Percentiles rank a stretch among this genome's conserved stretches.
phyloP scores from a whole-genome alignment of 306 rosid genomes.

The Cucurbita maxima region DNA sequence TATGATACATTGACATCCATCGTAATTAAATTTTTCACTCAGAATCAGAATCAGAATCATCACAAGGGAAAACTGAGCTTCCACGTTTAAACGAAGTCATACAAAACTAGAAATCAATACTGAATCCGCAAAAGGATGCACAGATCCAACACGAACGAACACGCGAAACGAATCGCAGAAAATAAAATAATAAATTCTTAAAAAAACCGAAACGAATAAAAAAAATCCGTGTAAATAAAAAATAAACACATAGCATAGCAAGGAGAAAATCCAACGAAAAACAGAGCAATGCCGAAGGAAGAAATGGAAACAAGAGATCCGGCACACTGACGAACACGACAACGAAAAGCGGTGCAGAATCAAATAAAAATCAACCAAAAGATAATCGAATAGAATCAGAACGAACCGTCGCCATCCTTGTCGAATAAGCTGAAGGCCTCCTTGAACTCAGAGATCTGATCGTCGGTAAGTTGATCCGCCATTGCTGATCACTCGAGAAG shows the following conservation, averaged over 20 bases:
- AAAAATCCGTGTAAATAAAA: not conserved
- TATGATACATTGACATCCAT: not conserved
- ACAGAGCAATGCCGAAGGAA: not conserved
- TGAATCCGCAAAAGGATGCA: not conserved
- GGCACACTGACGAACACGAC: not conserved
- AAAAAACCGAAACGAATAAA: not conserved
- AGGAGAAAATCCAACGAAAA: not conserved
- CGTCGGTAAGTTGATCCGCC: conserved; percentile 19
- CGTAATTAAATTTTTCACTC: not conserved
- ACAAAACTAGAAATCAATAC: not conserved
- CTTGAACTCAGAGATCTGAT: conserved; percentile 23
- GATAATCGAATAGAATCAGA: not conserved
- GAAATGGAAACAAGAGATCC: not conserved
- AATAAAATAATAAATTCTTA: not conserved
- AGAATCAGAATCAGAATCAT: not conserved
- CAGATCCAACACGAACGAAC: not conserved
- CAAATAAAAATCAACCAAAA: not conserved
- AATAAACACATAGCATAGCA: not conserved
- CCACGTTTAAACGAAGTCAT: not conserved
- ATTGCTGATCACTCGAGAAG: not conserved
- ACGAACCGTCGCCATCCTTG: conserved; percentile 21
- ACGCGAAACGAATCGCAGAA: not conserved
- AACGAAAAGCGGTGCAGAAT: not conserved
- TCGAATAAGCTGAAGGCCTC: conserved; percentile 21
- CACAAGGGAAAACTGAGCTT: not conserved